Base-by-base conservation (phyloP, 2,329 filamentous ascomycete genomes). In the Endothia cerciana region DNA sequence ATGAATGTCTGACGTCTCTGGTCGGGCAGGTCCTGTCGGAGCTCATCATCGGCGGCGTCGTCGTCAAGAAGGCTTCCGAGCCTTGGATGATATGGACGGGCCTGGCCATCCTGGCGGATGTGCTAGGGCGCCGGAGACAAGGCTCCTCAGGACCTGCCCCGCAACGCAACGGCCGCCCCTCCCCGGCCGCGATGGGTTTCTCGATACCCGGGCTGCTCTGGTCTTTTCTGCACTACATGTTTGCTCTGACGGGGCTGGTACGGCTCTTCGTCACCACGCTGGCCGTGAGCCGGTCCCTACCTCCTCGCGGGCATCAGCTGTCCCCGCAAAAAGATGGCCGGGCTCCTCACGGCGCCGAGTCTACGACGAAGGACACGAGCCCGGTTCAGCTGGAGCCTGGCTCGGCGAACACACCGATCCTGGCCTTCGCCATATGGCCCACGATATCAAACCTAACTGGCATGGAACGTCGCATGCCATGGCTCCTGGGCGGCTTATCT, bases 21-120 rank as follows among this genome's bases (percentile, higher is more conserved):
- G 90, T 97, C 69, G 88, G 89, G 63, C 93, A 97, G 78, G 91
- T 98, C 70, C 84, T 98, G 68, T 92, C 93, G 7, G 93, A 97
- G 77, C 88, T 97, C 75, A 92, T 98, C 69, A 83, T 99, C 70
- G 92, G 92, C 69, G 93, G 92, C 71, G 85, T 91, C 65, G 83
- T 97, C 72, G 88, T 89, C 72, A 91, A 90, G 73, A 96, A 91
- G 76, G 84, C 91, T 49, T 93, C 91, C 71, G 90, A 98, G 78
- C 91, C 92, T 30, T 96, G 92, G 92, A 85, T 97, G 73, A 78
- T 98, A 70, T 97, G 91, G 87, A 93, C 97, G 76, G 85, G 87
- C 65, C 85, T 97, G 68, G 90, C 89, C 71, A 96, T 94, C 74
- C 78, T 90, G 68, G 84, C 82, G n/a, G 79, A 79, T 69, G 73